Base-by-base conservation (phyloP, 352 stramenopile species). In the Pythium rishiriense region DNA sequence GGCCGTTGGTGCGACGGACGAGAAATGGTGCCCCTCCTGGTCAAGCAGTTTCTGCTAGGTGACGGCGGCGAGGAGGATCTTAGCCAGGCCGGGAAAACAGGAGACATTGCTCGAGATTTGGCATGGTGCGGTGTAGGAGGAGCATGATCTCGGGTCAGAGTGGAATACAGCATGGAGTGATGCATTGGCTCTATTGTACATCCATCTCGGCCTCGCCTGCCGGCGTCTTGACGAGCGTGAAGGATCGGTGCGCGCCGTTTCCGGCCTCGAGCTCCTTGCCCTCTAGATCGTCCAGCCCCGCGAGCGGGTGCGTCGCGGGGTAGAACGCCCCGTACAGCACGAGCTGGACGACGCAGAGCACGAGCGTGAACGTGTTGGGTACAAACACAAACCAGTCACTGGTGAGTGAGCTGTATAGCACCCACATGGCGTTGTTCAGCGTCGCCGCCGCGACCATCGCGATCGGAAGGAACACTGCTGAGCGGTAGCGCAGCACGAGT, bases 351-450 rank as follows among this genome's bases (percentile, higher is more conserved):
- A 39, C 33, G 33, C 33, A 39, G 33, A 39, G 33, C 33, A 39
- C 33, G 33, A 39, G 33, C 33, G 33, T 39, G 48, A 80, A 76
- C 8, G 68, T 51, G 52, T 79, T 83, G 12, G 74, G 69, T 46
- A 70, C 63, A 51, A 84, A 76, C 58, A 85, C 76, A 68, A 85
- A 71, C 76, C 76, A 86, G 54, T 81, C 69, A 31, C 53, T 59
- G 37, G 80, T 70, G 29, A 85, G 48, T 0, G 62, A 61, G 6
- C 68, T 67, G 58, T 88, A 84, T 41, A 73, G 54, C 37, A 84
- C 66, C 75, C 75, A 88, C 21, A 81, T 52, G 7, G 62, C 62
- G 49, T 80, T 85, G 73, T 82, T 86, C 22, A 73, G 65, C 0
- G 69, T 70, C 12, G 66, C 75, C 0, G 69, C 74, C 43, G 76